A percentile compares a stretch with the other conserved stretches of the same genome.
These are phyloP conservation scores for Alectoria sarmentosa DNA, from an alignment of 495 filamentous ascomycete genomes.

Conservation along the genomic window DNA sequence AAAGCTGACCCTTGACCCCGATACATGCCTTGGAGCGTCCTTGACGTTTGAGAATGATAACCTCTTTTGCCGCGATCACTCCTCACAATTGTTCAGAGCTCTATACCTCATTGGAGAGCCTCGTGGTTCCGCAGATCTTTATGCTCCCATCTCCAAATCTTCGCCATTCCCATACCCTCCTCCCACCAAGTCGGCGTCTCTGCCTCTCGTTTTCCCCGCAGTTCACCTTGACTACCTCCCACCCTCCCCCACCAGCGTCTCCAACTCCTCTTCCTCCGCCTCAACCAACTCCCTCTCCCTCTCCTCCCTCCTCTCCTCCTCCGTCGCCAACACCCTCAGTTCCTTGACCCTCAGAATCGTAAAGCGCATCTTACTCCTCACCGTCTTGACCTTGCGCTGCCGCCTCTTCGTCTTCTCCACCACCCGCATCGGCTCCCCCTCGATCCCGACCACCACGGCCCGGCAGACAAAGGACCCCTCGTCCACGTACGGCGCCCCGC, in stretches of 20 bases:
- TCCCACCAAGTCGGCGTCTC: too few relatives aligned
- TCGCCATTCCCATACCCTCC: neutral
- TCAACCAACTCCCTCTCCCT: conserved; percentile 65
- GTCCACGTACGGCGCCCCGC: conserved; percentile 71
- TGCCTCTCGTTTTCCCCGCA: neutral
- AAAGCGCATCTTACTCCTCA: conserved; percentile 78
- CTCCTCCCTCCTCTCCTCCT: conserved; percentile 56
- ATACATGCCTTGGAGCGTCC: neutral
- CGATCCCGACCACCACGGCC: conserved; percentile 76
- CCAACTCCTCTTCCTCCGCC: conserved; percentile 68
- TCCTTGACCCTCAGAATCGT: conserved; percentile 83
- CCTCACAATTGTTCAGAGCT: neutral
- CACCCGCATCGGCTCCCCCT: conserved; percentile 77
- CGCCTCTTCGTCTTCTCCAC: conserved; percentile 93
- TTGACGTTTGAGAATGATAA: neutral
- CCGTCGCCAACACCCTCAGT: conserved; percentile 68
- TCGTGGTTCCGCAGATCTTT: neutral
- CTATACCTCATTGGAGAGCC: neutral
- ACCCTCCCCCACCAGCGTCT: conserved; percentile 60
- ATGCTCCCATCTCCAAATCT: neutral
- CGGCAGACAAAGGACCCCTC: conserved; percentile 77
- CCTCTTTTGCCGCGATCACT: neutral
- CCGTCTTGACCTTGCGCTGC: conserved; percentile 61
- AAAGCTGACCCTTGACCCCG: neutral
- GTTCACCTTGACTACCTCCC: conserved; percentile 40